Percentiles rank a stretch among this genome's conserved stretches.
These are phyloP conservation scores for Nakataea oryzae DNA, from an alignment of 2,329 filamentous ascomycete genomes.

Conservation along the genomic window DNA sequence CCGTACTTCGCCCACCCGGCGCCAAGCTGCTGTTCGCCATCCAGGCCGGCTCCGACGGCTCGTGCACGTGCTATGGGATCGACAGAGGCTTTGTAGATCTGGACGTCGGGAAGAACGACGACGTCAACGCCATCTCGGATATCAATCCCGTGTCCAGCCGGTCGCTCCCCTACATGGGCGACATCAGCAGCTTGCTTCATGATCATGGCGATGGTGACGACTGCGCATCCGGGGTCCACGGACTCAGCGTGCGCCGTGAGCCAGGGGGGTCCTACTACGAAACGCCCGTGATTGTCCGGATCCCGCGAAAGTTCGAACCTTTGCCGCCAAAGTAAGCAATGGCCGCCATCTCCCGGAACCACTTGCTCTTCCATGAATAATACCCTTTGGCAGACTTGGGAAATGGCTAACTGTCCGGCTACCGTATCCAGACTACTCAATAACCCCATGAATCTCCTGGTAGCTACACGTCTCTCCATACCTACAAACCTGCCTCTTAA, in stretches of 20 bases:
- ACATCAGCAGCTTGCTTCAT: background rate
- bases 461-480: slow-evolving; percentile 15
- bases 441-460: slow-evolving; percentile 71
- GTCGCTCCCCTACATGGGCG: background rate
- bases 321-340: slow-evolving; percentile 26
- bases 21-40: background rate
- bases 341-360: background rate
- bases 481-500: background rate
- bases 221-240: background rate
- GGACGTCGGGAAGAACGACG: slow-evolving; percentile 63
- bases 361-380: background rate
- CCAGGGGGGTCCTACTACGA: slow-evolving; percentile 56
- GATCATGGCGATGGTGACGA: background rate
- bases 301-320: slow-evolving; percentile 35
- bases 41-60: slow-evolving; percentile 1
- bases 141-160: slow-evolving; percentile 3
- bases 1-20: background rate
- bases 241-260: slow-evolving; percentile 17
- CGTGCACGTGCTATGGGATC: slow-evolving; percentile 44
- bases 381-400: background rate
- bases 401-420: background rate
- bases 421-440: slow-evolving; percentile 34
- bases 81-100: slow-evolving; percentile 61
- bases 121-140: slow-evolving; percentile 51
- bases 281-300: slow-evolving; percentile 52